These are phyloP conservation scores for Trichophyton schoenleinii DNA, from an alignment of 2,329 filamentous ascomycete species.

Conservation along the genomic window DNA sequence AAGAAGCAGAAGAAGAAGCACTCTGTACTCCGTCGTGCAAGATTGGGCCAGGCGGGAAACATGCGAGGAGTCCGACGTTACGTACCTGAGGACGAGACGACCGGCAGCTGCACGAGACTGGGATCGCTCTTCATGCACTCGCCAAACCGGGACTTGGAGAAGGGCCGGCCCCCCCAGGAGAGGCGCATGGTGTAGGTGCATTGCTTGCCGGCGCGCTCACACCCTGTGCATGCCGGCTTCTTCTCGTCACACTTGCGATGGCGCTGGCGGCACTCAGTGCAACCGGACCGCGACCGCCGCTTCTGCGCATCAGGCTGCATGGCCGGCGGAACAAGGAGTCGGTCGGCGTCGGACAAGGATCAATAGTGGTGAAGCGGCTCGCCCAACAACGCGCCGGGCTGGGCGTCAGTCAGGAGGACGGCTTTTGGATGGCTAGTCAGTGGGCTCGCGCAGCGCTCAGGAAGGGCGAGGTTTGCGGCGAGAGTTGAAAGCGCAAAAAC, in stretches of 20 bases:
- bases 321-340: neutral
- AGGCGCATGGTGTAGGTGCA: constrained; percentile 12
- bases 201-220: constrained; percentile 7
- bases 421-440: neutral
- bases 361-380: neutral
- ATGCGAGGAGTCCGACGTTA: neutral
- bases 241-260: constrained; percentile 15
- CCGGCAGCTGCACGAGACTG: constrained; percentile 9
- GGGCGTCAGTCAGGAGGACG: neutral
- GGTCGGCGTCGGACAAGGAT: neutral
- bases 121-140: constrained; percentile 13
- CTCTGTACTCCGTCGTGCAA: neutral
- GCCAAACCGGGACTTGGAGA: constrained; percentile 14
- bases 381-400: neutral
- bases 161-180: constrained; percentile 14
- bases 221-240: constrained; percentile 12
- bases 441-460: neutral
- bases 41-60: too few species aligned
- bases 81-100: constrained; percentile 8
- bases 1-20: neutral
- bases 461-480: neutral
- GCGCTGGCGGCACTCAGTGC: constrained; percentile 13
- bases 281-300: constrained; percentile 14
- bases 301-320: constrained; percentile 5
- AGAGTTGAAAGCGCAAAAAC: neutral